Conservation (phyloP, 345 rosid species). For the Cardamine resedifolia region DNA sequence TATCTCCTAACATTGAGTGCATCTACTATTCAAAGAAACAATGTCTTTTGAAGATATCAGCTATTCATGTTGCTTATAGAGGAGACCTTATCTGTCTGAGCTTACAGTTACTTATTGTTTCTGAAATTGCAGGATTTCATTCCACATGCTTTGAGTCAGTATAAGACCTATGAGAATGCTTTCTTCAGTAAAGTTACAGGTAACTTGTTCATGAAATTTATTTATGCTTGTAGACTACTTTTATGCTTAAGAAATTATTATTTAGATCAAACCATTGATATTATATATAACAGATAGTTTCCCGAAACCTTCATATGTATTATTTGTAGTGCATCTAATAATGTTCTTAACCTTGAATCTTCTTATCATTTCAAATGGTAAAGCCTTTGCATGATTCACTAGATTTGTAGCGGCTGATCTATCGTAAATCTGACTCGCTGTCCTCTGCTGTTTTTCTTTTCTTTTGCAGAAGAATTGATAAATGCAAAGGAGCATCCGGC, state of each 20-base stretch:
- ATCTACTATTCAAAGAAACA: neutral
- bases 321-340: neutral
- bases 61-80: slow-evolving; percentile 3
- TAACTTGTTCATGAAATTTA: slow-evolving; percentile 12
- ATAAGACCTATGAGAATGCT: slow-evolving; percentile 47
- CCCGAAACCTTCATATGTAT: neutral
- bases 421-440: neutral
- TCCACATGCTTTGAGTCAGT: slow-evolving; percentile 44
- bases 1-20: neutral
- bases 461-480: slow-evolving; percentile 55
- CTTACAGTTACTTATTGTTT: too few relatives aligned
- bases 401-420: neutral
- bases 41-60: neutral
- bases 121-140: slow-evolving; percentile 43
- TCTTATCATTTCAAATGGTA: neutral
- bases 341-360: neutral
- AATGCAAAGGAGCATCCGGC: slow-evolving; percentile 70
- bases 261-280: neutral
- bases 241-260: neutral
- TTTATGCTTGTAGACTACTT: neutral
- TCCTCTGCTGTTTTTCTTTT: slow-evolving; percentile 1
- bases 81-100: too few relatives aligned
- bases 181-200: slow-evolving; percentile 54
- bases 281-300: neutral
- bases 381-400: neutral